phyloP scores from a whole-genome alignment of 2,329 filamentous ascomycete genomes.

The Pseudocercospora macadamiae region DNA sequence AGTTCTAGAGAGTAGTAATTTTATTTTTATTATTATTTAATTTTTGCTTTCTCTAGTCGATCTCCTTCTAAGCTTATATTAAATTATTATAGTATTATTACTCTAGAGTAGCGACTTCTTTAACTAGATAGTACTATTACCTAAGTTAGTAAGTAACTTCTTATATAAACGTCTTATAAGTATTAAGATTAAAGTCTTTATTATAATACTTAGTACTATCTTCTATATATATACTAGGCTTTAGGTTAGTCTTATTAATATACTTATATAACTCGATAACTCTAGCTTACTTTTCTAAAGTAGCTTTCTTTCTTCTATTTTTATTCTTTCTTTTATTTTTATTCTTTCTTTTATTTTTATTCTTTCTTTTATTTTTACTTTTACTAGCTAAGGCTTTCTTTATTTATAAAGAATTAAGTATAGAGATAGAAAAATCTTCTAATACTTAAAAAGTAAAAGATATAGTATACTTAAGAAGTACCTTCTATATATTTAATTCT shows the following conservation, averaged over 20 bases:
- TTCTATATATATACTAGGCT: background rate
- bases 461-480: too few relatives aligned
- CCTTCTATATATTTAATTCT: too few relatives aligned
- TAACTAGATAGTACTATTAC: background rate
- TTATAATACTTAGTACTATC: background rate
- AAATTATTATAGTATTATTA: background rate
- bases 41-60: background rate
- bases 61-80: background rate
- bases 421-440: background rate
- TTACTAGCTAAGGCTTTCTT: background rate
- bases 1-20: background rate
- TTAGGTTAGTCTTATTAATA: background rate
- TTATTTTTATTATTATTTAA: background rate
- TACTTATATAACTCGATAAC: too few relatives aligned
- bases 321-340: too few relatives aligned
- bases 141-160: background rate
- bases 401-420: background rate
- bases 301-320: background rate
- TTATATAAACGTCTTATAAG: background rate
- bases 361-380: too few relatives aligned
- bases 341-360: too few relatives aligned
- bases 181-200: background rate
- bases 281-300: background rate
- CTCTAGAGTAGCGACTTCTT: background rate
- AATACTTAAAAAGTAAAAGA: background rate